Evolutionary conservation across 139 green algal genomes (phyloP).

Genomic region (Chlorella sorokiniana): DNA sequence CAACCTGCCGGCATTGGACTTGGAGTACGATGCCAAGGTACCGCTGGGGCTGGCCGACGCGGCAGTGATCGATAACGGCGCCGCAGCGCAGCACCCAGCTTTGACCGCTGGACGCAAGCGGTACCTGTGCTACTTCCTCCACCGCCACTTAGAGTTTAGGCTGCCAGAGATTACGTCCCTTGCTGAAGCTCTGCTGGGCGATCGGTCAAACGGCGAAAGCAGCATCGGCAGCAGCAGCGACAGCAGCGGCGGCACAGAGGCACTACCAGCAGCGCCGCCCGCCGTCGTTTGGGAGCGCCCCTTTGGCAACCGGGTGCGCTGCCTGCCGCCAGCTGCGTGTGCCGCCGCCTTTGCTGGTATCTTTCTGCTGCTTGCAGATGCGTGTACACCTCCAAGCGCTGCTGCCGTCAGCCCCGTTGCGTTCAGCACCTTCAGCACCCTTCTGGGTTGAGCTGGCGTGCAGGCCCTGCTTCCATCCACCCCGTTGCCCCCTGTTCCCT

Average conservation of each 20-base stretch:
- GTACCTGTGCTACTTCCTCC: constrained; percentile 66
- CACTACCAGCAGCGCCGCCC: not conserved
- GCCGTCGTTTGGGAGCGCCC: constrained; percentile 28
- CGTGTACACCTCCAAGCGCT: not conserved
- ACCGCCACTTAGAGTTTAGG: constrained; percentile 74
- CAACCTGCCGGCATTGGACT: not conserved
- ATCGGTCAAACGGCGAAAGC: no score
- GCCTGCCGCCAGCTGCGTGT: not conserved
- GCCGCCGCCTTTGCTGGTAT: not conserved
- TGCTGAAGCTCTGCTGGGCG: constrained; percentile 39
- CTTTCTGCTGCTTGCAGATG: not conserved
- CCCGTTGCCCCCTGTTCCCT: not conserved
- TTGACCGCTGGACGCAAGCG: not conserved
- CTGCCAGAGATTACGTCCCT: constrained; percentile 68
- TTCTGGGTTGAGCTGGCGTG: no score
- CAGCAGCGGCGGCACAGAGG: not conserved
- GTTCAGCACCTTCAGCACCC: no score
- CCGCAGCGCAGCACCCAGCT: not conserved
- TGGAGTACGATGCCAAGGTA: not conserved
- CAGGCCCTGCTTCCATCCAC: not conserved
- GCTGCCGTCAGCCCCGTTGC: not conserved
- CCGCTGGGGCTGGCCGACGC: not conserved
- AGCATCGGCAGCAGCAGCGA: not conserved
- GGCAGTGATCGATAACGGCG: not conserved
- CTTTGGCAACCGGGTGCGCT: constrained; percentile 23